Evolutionary conservation across 2,329 filamentous ascomycete genomes (phyloP), one percentile per base, ranked within the genome.

Genomic region (Grosmannia huntii): DNA sequence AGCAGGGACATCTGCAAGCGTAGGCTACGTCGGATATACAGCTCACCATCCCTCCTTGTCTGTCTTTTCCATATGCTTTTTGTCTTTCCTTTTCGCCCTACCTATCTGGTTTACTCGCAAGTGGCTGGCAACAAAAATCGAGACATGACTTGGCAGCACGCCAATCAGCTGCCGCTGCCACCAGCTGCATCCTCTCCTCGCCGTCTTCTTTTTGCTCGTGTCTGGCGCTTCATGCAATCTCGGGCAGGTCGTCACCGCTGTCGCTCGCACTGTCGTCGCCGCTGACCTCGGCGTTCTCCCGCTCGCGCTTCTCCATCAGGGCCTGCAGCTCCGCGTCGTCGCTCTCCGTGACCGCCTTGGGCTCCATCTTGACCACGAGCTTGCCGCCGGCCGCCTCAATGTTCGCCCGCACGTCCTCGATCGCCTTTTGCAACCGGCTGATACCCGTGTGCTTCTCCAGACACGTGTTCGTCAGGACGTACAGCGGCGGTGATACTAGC

Each of bases 221-320:
- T 5, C 23, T 23, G 46, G 23, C 46, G 46, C 46, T 49, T 53
- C 48, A 56, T 49, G 48, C 48, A 48, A 56, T 56, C 44, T 61
- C 58, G 46, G 60, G 82, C 63, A 84, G 81, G 70, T 89, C 90
- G 71, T 96, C 94, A 69, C 97, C 94, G 70, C 90, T 96, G 74
- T 95, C 92, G 70, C 89, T 95, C 72, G 90, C 81, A 71, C 91
- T 94, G 79, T 99, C 94, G 71, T 99, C 95, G 68, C 94, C 94
- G 72, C 90, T 96, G 69, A 99, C 90, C 73, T 99, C 90, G 71
- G 90, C 89, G 75, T 99, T 99, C 82, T 97, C 92, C 64, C 90
- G 86, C 79, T 96, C 94, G 65, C 89, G 86, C 85, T 97, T 96
- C 81, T 97, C 94, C 94, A 99, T 99, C 64, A 99, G 82, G 56